These are phyloP conservation scores for Parmales sp. DNA, from an alignment of 108 stramenopile species.

Conservation along the genomic window DNA sequence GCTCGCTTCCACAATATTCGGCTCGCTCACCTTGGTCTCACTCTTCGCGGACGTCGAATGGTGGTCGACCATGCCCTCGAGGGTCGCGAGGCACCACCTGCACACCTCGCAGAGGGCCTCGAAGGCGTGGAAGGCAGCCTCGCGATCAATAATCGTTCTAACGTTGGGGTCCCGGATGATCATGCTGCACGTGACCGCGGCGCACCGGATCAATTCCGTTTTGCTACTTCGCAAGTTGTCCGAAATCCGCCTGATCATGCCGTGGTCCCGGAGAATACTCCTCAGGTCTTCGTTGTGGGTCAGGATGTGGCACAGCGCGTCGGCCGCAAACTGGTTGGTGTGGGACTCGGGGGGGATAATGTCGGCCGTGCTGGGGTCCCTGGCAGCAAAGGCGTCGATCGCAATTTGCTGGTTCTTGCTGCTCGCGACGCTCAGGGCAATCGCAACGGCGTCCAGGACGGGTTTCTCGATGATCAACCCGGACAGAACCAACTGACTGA, in stretches of 20 bases:
- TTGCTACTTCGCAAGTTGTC: not conserved
- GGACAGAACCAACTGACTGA: not conserved
- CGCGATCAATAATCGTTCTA: not conserved
- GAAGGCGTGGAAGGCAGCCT: not conserved
- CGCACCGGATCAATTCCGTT: not conserved
- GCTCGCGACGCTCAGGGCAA: not conserved
- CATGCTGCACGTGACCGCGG: not conserved
- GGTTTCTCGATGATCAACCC: not conserved
- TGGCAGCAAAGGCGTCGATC: not conserved
- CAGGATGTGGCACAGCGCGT: not conserved
- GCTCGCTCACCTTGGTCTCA: not conserved
- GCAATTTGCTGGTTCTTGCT: not conserved
- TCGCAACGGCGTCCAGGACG: not conserved
- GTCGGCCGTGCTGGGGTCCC: too few species aligned
- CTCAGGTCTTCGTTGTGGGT: not conserved
- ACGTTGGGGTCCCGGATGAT: not conserved
- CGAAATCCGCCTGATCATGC: not conserved
- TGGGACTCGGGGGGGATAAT: not conserved
- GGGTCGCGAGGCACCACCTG: not conserved
- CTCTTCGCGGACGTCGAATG: not conserved
- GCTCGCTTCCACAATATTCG: not conserved
- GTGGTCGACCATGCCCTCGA: not conserved
- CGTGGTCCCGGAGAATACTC: not conserved
- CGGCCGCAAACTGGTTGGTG: not conserved
- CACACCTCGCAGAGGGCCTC: not conserved